phyloP scores from a whole-genome alignment of 306 rosid species.

The Cucumis sativus region Cucumber_9930_V3 NC_026659.2:2659001-2659500 shows the following conservation, averaged over 20 bases:
- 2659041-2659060: too few relatives aligned
- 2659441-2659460: not conserved
- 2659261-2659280: not conserved
- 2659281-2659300: not conserved
- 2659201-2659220: not conserved
- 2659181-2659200: not conserved
- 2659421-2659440: conserved; percentile 4
- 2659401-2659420: not conserved
- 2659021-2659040: too few relatives aligned
- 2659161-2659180: not conserved
- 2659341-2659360: not conserved
- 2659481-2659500: not conserved
- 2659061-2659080: too few relatives aligned
- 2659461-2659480: not conserved
- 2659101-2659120: too few relatives aligned
- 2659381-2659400: not conserved
- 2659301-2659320: not conserved
- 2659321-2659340: not conserved
- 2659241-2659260: not conserved
- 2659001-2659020: too few relatives aligned
- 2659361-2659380: not conserved
- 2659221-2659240: not conserved
- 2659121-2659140: too few relatives aligned
- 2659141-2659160: too few relatives aligned
- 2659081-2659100: too few relatives aligned